A percentile compares a stretch with the other conserved stretches of the same genome.
Evolutionary conservation across 495 filamentous ascomycete genomes (phyloP).

Genomic region (Lichenothelia convexa): DNA sequence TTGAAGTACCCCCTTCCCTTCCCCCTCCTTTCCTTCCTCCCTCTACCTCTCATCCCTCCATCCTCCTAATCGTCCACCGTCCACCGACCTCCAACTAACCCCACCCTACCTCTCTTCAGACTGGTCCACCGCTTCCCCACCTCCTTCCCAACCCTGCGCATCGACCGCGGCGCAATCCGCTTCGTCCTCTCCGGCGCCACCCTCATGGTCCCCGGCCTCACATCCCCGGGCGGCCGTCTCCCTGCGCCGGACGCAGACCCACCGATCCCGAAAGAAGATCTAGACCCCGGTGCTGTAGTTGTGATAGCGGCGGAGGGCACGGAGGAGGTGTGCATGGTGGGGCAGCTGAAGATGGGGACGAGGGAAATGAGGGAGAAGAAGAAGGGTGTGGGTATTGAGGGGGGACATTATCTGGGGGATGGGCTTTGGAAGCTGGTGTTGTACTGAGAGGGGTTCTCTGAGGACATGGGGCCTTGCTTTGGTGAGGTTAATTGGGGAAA

Average conservation of each 20-base stretch:
- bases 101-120: conserved; percentile 54
- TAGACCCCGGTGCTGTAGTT: conserved; percentile 64
- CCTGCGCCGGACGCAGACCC: conserved; percentile 34
- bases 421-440: conserved; percentile 69
- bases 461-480: too few relatives aligned
- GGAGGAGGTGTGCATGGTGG: conserved; percentile 74
- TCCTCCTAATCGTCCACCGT: conserved; percentile 43
- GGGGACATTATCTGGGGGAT: conserved; percentile 85
- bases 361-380: conserved; percentile 83
- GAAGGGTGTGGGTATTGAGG: conserved; percentile 83
- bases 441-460: conserved; percentile 45
- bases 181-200: conserved; percentile 87
- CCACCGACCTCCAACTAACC: conserved; percentile 73
- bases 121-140: conserved; percentile 36
- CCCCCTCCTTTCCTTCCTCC: conserved; percentile 53
- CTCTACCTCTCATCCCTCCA: too few relatives aligned
- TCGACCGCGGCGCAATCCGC: conserved; percentile 89
- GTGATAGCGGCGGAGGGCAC: conserved; percentile 88
- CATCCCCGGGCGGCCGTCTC: conserved; percentile 58
- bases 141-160: conserved; percentile 46
- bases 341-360: conserved; percentile 68
- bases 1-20: too few relatives aligned
- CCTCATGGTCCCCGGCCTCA: conserved; percentile 88
- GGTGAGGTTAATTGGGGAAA: too few relatives aligned
- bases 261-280: conserved; percentile 26